Base-by-base conservation (phyloP, 495 filamentous ascomycete species). In the Venustampulla echinocandica region DNA sequence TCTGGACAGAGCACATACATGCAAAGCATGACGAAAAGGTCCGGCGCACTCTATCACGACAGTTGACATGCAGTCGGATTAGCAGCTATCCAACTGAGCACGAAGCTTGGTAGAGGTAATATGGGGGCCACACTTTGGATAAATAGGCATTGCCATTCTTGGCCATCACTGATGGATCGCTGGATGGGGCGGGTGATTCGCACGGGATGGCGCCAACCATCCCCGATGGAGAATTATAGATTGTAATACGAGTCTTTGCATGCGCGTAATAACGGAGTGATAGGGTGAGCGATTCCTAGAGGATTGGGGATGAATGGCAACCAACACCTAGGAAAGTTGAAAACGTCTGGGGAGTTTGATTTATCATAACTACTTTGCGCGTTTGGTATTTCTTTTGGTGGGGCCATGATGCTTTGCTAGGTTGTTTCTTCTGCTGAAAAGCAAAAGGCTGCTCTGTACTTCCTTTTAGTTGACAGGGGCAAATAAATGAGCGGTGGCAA, bases 151-250 rank as follows among this genome's bases (percentile, higher is more conserved):
- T 6, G 13, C 6, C 27, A 30, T 35, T 5, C 5, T 35, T 35
- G 37, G 22, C 11, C 20, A 17, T 5, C 17, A n/a, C 27, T 30
- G 27, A 30, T 7, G 7, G 27, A 30, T 30, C 27, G n/a, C n/a
- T n/a, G n/a, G 27, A 30, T 7, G 5, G 15, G 17, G 37, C 37
- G 37, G 37, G 18, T 40, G 37, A 40, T 40, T 40, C 17, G 18
- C 37, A 40, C 37, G 37, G 37, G 37, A 40, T 40, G 37, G 22
- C 37, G 37, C 37, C 15, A 40, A 19, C 37, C 9, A 6, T 15
- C 34, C 34, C 5, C 9, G 15, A 21, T 23, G 17, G 4, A 17
- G n/a, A n/a, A n/a, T n/a, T 35, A 14, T 35, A 35, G 6, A 35
- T 35, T 14, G 33, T 35, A 14, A 6, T 7, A 35, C 33, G 33